These are phyloP conservation scores for Pholiota conissans DNA, from an alignment of 768 basidiomycete species.

Conservation along the genomic window DNA sequence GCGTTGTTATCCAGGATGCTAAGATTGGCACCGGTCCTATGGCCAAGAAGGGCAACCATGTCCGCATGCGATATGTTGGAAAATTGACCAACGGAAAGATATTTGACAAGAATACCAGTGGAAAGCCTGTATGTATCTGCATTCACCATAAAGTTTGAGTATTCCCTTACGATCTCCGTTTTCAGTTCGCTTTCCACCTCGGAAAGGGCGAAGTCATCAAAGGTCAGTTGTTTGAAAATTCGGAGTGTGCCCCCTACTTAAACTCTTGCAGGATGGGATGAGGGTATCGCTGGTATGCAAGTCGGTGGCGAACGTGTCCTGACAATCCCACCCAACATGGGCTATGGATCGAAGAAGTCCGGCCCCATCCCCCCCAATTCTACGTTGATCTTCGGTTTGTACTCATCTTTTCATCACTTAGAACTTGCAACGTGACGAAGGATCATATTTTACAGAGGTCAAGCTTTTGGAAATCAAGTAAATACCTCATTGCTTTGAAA, in stretches of 20 bases:
- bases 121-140: conserved; percentile 69
- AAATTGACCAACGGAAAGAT: conserved; percentile 75
- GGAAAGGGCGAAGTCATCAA: conserved; percentile 93
- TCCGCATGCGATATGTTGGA: conserved; percentile 91
- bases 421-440: not conserved
- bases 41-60: conserved; percentile 82
- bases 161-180: not conserved
- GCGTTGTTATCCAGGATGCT: conserved; percentile 74
- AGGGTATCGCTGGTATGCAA: conserved; percentile 91
- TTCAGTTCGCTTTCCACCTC: conserved; percentile 73
- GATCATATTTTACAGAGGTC: conserved; percentile 53
- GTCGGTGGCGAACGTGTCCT: conserved; percentile 85
- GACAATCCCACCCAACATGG: conserved; percentile 69
- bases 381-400: conserved; percentile 79
- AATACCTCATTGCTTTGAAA: conserved; percentile 8
- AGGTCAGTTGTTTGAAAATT: conserved; percentile 39
- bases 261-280: conserved; percentile 71
- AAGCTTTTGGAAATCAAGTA: conserved; percentile 72
- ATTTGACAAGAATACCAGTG: conserved; percentile 82
- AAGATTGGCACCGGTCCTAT: conserved; percentile 81
- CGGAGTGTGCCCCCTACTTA: conserved; percentile 1
- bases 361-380: conserved; percentile 77
- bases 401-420: not conserved
- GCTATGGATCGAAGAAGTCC: conserved; percentile 62
- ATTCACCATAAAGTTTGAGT: not conserved